Percentiles rank a stretch among this genome's conserved stretches.
These are phyloP conservation scores for Debaryomyces subglobosus DNA, from an alignment of 1,139 yeast genomes.

Conservation along the genomic window DNA sequence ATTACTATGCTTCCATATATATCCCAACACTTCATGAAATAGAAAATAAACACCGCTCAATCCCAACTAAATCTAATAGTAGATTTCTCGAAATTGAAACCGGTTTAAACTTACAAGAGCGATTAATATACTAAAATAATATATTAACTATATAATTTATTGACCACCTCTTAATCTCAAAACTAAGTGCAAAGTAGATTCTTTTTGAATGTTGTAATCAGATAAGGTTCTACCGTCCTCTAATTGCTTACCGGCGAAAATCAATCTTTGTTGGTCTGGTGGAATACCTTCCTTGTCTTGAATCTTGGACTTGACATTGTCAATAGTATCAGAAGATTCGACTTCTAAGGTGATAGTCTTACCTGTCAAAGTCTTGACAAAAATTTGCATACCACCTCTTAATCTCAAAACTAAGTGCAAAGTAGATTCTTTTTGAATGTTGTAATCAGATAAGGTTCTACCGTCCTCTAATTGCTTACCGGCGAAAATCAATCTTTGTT, in stretches of 20 bases:
- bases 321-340: constrained; percentile 98
- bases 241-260: constrained; percentile 99
- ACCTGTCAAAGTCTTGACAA: constrained; percentile 98
- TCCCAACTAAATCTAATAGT: no score
- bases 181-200: constrained; percentile 96
- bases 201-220: constrained; percentile 99
- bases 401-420: constrained; percentile 96
- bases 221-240: constrained; percentile 99
- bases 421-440: constrained; percentile 99
- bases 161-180: constrained; percentile 98
- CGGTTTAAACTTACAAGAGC: neutral
- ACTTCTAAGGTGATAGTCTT: constrained; percentile 99
- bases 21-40: no score
- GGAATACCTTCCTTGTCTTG: constrained; percentile 99
- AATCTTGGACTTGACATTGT: constrained; percentile 98
- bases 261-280: constrained; percentile 99
- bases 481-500: constrained; percentile 99
- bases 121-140: neutral
- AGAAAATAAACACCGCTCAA: no score
- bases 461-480: constrained; percentile 99
- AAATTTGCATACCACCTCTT: constrained; percentile 99
- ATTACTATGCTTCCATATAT: no score
- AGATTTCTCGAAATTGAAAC: no score
- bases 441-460: constrained; percentile 98
- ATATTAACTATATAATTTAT: constrained; percentile 43